These are phyloP conservation scores for Lactifluus piperatus DNA, from an alignment of 768 basidiomycete species.

Conservation along the genomic window DNA sequence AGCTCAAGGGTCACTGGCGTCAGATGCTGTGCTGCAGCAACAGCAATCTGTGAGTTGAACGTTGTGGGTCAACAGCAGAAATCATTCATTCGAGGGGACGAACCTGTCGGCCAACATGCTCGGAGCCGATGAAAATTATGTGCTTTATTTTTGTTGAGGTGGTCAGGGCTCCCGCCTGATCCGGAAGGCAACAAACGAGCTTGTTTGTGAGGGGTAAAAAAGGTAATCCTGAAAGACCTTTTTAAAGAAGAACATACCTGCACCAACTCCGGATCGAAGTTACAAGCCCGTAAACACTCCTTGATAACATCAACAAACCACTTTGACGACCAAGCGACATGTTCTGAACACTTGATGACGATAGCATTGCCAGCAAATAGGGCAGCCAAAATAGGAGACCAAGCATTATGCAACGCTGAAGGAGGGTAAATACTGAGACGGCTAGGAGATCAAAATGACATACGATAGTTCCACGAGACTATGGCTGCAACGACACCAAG, in stretches of 20 bases:
- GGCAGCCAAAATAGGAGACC: conserved; percentile 87
- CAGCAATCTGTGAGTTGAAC: conserved; percentile 49
- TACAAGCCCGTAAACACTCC: conserved; percentile 68
- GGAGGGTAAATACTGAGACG: neutral
- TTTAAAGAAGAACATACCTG: conserved; percentile 41
- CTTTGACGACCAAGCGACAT: conserved; percentile 84
- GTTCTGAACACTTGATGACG: conserved; percentile 86
- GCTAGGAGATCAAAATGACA: conserved; percentile 20
- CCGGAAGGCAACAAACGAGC: conserved; percentile 84
- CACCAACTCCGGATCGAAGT: conserved; percentile 79
- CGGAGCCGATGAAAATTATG: conserved; percentile 90
- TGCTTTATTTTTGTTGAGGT: conserved; percentile 76
- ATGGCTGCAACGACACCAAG: conserved; percentile 88
- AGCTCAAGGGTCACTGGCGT: conserved; percentile 92
- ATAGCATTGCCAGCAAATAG: conserved; percentile 87
- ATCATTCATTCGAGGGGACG: conserved; percentile 14
- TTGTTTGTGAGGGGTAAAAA: conserved; percentile 22
- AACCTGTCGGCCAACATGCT: conserved; percentile 67
- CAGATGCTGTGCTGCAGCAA: conserved; percentile 75
- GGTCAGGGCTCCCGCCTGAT: conserved; percentile 77
- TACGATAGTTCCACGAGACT: conserved; percentile 95
- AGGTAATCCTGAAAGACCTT: neutral
- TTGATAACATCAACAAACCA: conserved; percentile 79
- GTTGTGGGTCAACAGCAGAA: neutral
- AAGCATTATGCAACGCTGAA: conserved; percentile 83